Base-by-base conservation (phyloP, 495 filamentous ascomycete species). In the Talaromyces ruber region DNA sequence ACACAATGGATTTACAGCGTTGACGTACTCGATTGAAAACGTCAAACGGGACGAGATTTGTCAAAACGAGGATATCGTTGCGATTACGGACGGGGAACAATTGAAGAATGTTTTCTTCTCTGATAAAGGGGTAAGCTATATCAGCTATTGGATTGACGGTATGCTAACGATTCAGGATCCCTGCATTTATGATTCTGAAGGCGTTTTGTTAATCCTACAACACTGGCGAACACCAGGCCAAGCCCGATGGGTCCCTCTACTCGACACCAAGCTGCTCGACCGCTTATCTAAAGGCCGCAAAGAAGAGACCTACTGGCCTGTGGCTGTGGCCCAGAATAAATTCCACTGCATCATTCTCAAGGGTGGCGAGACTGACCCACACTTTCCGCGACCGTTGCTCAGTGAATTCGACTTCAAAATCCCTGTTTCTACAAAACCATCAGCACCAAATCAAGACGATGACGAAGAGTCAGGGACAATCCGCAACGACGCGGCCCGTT, bases 311-410 rank as follows among this genome's bases (percentile, higher is more conserved):
- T 98, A 98, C 74, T 98, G 92, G 86, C 95, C 94, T 0, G 91
- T 98, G 32, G 94, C 93, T 9, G 93, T 97, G 2, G 92, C 92
- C 16, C 85, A 93, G 64, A 82, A 87, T 65, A 95, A 90, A 68
- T 98, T 98, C 73, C 93, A 98, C 77, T 98, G 95, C 74, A 97
- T 98, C 73, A 98, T 98, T 66, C 87, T 98, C 66, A 98, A 98
- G 74, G 94, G 94, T 60, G 89, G 87, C 12, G 95, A 98, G 67
- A 82, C 88, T 68, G 85, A 97, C 70, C 94, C 94, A 3, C 97
- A 96, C 78, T 98, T 97, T 77, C 94, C 94, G 0, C 87, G 91
- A 5, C 92, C 94, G 0, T 76, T 97, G 47, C 88, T 98, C 39
- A 90, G 85, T 63, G 94, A 98, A 73, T 98, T 98, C 68, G 91